These are phyloP conservation scores for Boletellus sp. DNA, from an alignment of 1,284 basidiomycete species.

Conservation along the genomic window DNA sequence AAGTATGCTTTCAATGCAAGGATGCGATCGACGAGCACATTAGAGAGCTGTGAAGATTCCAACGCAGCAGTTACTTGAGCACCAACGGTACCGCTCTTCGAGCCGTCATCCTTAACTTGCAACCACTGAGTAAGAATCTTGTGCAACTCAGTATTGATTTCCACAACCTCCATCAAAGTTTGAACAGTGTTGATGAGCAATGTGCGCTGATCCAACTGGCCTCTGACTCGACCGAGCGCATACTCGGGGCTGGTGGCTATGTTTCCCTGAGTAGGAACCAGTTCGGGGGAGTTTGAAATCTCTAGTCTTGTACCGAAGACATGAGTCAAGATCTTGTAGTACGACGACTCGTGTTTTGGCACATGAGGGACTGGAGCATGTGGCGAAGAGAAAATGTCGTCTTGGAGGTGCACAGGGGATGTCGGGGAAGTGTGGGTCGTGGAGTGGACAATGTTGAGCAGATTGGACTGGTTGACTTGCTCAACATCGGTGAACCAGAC, in stretches of 20 bases:
- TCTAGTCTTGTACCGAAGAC: constrained; percentile 83
- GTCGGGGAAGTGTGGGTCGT: constrained; percentile 36
- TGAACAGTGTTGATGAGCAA: constrained; percentile 64
- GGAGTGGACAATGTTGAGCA: constrained; percentile 47
- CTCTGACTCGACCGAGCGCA: constrained; percentile 87
- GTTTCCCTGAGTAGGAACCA: constrained; percentile 65
- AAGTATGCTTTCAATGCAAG: constrained; percentile 63
- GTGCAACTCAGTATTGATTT: constrained; percentile 61
- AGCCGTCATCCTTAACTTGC: constrained; percentile 58
- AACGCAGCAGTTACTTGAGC: constrained; percentile 57
- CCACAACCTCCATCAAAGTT: constrained; percentile 50
- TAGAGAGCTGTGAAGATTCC: constrained; percentile 41
- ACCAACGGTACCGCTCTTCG: constrained; percentile 59
- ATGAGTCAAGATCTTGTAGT: constrained; percentile 84
- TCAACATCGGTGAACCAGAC: constrained; percentile 55
- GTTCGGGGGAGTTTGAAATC: constrained; percentile 79
- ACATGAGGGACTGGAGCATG: constrained; percentile 49
- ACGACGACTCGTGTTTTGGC: constrained; percentile 88
- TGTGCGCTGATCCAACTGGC: constrained; percentile 70
- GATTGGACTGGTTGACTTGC: constrained; percentile 42
- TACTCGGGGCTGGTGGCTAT: constrained; percentile 88
- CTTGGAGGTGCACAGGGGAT: constrained; percentile 47
- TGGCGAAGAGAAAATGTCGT: constrained; percentile 21
- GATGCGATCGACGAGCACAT: constrained; percentile 51
- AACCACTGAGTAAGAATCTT: constrained; percentile 73